A percentile compares a stretch with the other conserved stretches of the same genome.
phyloP scores from a whole-genome alignment of 768 basidiomycete species.

The Leucosporidium creatinivorum region DNA sequence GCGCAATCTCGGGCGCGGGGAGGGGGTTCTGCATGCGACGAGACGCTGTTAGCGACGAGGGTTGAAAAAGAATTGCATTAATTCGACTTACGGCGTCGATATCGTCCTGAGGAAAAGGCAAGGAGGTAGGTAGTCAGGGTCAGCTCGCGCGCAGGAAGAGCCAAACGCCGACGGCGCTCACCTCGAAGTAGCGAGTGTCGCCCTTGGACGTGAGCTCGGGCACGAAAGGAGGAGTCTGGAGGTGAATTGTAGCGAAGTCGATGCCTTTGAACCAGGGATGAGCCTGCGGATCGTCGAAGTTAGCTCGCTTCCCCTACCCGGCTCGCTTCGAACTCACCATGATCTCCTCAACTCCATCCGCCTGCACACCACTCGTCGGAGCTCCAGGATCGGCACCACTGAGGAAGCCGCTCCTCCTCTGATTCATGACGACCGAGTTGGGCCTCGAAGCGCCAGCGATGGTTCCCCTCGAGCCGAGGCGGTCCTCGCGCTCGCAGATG shows the following conservation, averaged over 20 bases:
- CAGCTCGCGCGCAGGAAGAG: constrained; percentile 82
- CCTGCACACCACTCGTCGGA: constrained; percentile 16
- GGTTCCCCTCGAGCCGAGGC: constrained; percentile 67
- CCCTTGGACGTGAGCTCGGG: constrained; percentile 73
- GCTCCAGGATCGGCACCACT: not conserved
- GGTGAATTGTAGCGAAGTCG: constrained; percentile 81
- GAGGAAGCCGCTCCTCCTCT: constrained; percentile 68
- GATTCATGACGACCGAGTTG: constrained; percentile 66
- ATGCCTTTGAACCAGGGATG: constrained; percentile 88
- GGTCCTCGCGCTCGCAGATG: constrained; percentile 91
- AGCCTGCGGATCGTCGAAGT: constrained; percentile 45
- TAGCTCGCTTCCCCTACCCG: not conserved
- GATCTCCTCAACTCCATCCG: constrained; percentile 80
- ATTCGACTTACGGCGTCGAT: not conserved
- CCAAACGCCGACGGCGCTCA: constrained; percentile 82
- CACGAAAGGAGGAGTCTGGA: constrained; percentile 74
- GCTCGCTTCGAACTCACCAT: constrained; percentile 51
- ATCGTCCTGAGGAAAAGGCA: constrained; percentile 69
- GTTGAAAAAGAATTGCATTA: not conserved
- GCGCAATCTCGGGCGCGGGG: constrained; percentile 67
- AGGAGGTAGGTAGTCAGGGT: constrained; percentile 62
- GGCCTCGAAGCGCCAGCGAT: constrained; percentile 63
- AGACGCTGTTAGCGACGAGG: no score
- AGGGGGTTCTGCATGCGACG: constrained; percentile 49
- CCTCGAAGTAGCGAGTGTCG: constrained; percentile 84